Conservation (phyloP, 768 basidiomycete species). For the Suillus luteus region DNA sequence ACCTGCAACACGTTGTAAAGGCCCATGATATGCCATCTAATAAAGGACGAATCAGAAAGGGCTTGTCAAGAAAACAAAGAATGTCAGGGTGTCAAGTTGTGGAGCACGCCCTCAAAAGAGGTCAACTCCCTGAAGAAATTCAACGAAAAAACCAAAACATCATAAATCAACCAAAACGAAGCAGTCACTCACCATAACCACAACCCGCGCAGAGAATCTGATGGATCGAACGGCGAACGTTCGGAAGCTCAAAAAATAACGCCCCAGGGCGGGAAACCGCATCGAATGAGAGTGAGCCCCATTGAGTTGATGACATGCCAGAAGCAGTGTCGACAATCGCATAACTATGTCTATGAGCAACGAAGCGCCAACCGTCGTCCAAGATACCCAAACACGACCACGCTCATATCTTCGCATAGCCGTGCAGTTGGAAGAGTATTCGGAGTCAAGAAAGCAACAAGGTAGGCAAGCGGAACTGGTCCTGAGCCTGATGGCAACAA, state of each 20-base stretch:
- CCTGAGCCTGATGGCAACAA: conserved; percentile 21
- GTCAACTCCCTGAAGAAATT: conserved; percentile 96
- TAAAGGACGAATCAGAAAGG: conserved; percentile 16
- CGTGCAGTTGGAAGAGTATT: conserved; percentile 44
- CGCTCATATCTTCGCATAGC: conserved; percentile 80
- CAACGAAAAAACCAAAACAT: conserved; percentile 57
- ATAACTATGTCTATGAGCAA: conserved; percentile 92
- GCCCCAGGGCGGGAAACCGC: conserved; percentile 26
- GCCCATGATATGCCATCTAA: conserved; percentile 4
- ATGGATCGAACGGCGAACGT: conserved; percentile 52
- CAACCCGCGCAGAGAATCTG: conserved; percentile 13
- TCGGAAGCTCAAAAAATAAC: conserved; percentile 54
- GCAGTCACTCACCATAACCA: conserved; percentile 26
- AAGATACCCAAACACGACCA: conserved; percentile 47
- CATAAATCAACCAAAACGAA: conserved; percentile 40
- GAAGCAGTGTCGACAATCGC: conserved; percentile 61
- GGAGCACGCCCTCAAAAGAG: conserved; percentile 68
- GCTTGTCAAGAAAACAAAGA: not conserved
- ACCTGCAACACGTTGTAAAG: not conserved
- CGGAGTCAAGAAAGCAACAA: conserved; percentile 49
- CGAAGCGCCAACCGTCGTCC: conserved; percentile 43
- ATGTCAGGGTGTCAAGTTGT: conserved; percentile 59
- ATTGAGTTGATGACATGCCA: conserved; percentile 70
- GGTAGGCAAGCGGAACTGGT: conserved; percentile 51
- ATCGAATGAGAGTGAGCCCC: conserved; percentile 89